Evolutionary conservation across 2,329 filamentous ascomycete genomes (phyloP).

Genomic region (Colletotrichum viniferum): DNA sequence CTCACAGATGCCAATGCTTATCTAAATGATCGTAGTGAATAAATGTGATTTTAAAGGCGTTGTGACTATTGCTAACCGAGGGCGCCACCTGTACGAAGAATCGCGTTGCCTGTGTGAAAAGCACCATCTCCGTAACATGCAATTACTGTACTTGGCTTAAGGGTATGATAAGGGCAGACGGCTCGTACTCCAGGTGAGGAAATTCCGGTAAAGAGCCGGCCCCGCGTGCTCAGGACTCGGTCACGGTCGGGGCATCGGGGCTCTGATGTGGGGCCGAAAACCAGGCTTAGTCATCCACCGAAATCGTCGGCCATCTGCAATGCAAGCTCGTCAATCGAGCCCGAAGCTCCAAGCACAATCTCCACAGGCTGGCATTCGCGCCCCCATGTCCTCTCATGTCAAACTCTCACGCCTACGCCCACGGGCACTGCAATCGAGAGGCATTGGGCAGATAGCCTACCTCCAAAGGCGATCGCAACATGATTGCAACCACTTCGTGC

Average conservation of each 20-base stretch:
- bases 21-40: neutral
- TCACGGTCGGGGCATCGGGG: neutral
- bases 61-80: neutral
- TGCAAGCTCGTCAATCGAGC: neutral
- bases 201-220: too few species aligned
- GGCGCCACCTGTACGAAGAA: neutral
- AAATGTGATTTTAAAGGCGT: too few species aligned
- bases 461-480: neutral
- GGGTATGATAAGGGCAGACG: neutral
- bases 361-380: neutral
- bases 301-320: neutral
- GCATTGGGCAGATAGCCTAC: neutral
- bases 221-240: neutral
- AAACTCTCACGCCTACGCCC: conserved; percentile 14
- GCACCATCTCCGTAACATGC: neutral
- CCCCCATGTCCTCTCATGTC: conserved; percentile 21
- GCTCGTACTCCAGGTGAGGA: accelerated
- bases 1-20: neutral
- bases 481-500: conserved; percentile 21
- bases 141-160: accelerated
- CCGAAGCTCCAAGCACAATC: neutral
- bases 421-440: neutral
- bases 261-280: neutral
- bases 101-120: neutral
- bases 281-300: neutral